Conservation (phyloP, 1,284 basidiomycete species). For the Puccinia coronata region DNA sequence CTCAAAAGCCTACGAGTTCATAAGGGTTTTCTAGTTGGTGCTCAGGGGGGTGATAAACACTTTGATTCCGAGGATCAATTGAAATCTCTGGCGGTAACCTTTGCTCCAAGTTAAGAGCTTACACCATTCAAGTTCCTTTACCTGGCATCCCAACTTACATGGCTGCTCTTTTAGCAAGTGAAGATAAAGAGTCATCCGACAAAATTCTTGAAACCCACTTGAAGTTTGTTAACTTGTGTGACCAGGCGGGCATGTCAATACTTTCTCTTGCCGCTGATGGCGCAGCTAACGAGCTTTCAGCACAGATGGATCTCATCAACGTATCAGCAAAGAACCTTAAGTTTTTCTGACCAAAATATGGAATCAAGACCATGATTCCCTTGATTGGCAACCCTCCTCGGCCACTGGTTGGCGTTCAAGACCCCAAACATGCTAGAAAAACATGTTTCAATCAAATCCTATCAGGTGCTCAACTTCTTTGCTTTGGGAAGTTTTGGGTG, state of each 20-base stretch:
- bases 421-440: slow-evolving; percentile 5
- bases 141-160: not conserved
- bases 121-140: not conserved
- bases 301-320: too few relatives aligned
- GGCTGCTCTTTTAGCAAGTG: not conserved
- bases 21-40: not conserved
- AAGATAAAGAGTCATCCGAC: not conserved
- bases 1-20: not conserved
- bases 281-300: not conserved
- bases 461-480: not conserved
- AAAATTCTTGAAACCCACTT: not conserved
- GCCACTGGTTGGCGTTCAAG: not conserved
- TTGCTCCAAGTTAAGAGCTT: slow-evolving; percentile 1
- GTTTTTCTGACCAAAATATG: not conserved
- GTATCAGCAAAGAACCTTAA: not conserved
- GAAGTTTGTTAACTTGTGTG: not conserved
- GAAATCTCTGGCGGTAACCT: not conserved
- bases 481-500: not conserved
- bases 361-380: not conserved
- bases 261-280: not conserved
- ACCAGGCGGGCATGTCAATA: not conserved
- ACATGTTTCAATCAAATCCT: not conserved
- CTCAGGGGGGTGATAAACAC: not conserved
- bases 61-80: not conserved
- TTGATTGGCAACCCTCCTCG: not conserved